Evolutionary conservation across 768 basidiomycete species (phyloP).

Genomic region (Lactarius hengduanensis): DNA sequence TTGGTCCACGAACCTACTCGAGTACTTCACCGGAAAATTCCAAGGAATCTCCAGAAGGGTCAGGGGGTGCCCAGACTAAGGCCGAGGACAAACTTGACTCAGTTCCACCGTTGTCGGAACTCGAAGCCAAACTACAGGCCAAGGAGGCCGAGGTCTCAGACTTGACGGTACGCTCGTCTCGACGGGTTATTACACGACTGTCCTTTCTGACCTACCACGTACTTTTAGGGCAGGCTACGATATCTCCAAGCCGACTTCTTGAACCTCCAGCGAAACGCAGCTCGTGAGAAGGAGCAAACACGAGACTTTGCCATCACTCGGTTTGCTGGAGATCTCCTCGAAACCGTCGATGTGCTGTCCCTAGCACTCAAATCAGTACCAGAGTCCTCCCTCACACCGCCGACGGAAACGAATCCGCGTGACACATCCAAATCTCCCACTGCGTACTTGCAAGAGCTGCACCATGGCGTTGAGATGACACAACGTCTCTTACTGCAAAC

Average conservation of each 20-base stretch:
- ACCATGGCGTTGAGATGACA: constrained; percentile 89
- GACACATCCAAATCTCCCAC: constrained; percentile 50
- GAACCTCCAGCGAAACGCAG: constrained; percentile 89
- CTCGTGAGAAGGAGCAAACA: constrained; percentile 88
- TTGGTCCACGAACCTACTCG: constrained; percentile 54
- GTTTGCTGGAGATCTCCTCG: constrained; percentile 87
- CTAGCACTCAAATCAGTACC: constrained; percentile 83
- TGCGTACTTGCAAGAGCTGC: constrained; percentile 64
- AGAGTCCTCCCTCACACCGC: constrained; percentile 41
- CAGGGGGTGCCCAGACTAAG: constrained; percentile 35
- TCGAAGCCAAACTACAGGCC: constrained; percentile 62
- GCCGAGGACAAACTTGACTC: constrained; percentile 26
- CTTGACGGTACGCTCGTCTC: constrained; percentile 59
- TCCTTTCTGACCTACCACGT: constrained; percentile 23
- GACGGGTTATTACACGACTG: constrained; percentile 1
- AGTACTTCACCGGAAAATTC: constrained; percentile 46
- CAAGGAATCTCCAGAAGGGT: constrained; percentile 31
- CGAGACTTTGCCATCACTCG: constrained; percentile 90
- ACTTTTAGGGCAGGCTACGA: constrained; percentile 72
- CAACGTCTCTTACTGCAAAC: constrained; percentile 87
- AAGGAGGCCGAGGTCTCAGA: constrained; percentile 83
- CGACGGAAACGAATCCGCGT: constrained; percentile 21
- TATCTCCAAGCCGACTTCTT: constrained; percentile 95
- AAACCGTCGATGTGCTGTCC: constrained; percentile 86
- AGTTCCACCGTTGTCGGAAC: constrained; percentile 35